Evolutionary conservation across 1,284 basidiomycete species (phyloP).

Genomic region (Apiotrichum laibachii): DNA sequence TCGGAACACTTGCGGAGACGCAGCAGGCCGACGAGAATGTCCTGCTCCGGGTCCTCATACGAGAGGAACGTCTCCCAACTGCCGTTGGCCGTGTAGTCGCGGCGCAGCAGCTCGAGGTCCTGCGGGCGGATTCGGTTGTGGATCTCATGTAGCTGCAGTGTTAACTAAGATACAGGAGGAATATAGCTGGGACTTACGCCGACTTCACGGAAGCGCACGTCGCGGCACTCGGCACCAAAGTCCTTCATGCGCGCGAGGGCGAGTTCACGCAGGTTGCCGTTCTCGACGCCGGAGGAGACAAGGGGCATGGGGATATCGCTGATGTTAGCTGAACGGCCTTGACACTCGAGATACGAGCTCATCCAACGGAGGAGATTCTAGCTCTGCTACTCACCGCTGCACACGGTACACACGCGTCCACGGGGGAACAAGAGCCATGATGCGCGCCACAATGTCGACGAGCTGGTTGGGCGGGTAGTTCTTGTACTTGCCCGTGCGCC

Average conservation of each 20-base stretch:
- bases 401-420: constrained; percentile 99
- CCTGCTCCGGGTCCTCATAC: constrained; percentile 95
- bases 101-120: constrained; percentile 90
- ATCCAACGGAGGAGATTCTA: background rate
- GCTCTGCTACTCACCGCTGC: constrained; percentile 63
- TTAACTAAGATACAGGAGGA: background rate
- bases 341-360: background rate
- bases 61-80: constrained; percentile 99
- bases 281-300: constrained; percentile 94
- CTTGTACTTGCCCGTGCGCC: constrained; percentile 95
- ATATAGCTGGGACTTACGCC: constrained; percentile 63
- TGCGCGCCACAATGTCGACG: constrained; percentile 93
- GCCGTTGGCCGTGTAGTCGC: constrained; percentile 96
- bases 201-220: constrained; percentile 97
- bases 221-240: constrained; percentile 95
- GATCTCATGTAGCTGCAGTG: constrained; percentile 85
- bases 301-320: constrained; percentile 95
- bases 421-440: constrained; percentile 93
- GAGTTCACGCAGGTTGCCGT: constrained; percentile 94
- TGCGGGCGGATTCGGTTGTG: constrained; percentile 96
- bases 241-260: constrained; percentile 98
- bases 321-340: constrained; percentile 10
- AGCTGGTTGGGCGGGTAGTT: constrained; percentile 98
- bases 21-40: constrained; percentile 92
- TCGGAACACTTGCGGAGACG: constrained; percentile 92